These are phyloP conservation scores for Monosporascus sp. DNA, from an alignment of 2,329 filamentous ascomycete genomes.

Conservation along the genomic window DNA sequence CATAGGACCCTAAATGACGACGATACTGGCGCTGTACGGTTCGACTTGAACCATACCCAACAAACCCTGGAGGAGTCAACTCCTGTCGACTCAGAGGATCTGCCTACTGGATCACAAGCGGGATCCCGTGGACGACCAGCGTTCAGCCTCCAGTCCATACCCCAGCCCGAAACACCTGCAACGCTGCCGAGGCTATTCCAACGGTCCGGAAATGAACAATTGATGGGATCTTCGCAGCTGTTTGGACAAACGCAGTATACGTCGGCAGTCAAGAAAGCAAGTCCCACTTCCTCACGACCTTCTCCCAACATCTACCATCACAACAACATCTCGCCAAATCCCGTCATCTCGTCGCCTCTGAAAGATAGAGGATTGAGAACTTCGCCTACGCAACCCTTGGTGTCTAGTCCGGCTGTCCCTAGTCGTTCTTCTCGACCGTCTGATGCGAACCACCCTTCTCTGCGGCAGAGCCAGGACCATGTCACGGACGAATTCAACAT, in stretches of 20 bases:
- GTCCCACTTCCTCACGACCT: slow-evolving; percentile 53
- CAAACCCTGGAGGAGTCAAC: slow-evolving; percentile 19
- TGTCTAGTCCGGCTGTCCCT: slow-evolving; percentile 36
- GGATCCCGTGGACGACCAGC: slow-evolving; percentile 34
- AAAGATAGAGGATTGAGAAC: slow-evolving; percentile 44
- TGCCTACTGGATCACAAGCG: slow-evolving; percentile 16
- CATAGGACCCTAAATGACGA: slow-evolving; percentile 37
- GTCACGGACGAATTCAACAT: slow-evolving; percentile 3
- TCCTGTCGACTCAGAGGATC: slow-evolving; percentile 12
- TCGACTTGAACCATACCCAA: slow-evolving; percentile 33
- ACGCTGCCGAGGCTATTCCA: slow-evolving; percentile 44
- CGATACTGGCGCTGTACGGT: slow-evolving; percentile 44
- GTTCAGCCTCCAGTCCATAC: slow-evolving; percentile 15
- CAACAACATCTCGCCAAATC: slow-evolving; percentile 42
- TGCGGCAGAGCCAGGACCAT: slow-evolving; percentile 8
- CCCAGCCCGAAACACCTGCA: slow-evolving; percentile 45
- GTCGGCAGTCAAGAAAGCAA: slow-evolving; percentile 44
- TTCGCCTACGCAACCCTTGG: slow-evolving; percentile 35
- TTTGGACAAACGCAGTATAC: slow-evolving; percentile 52
- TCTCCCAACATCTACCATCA: slow-evolving; percentile 43
- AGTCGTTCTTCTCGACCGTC: slow-evolving; percentile 14
- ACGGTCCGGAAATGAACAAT: slow-evolving; percentile 20
- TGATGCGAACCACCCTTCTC: slow-evolving; percentile 9
- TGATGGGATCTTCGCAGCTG: slow-evolving; percentile 43
- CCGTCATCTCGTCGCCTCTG: slow-evolving; percentile 40